These are phyloP conservation scores for Reutealis trisperma DNA, from an alignment of 345 rosid species.

Conservation along the genomic window DNA sequence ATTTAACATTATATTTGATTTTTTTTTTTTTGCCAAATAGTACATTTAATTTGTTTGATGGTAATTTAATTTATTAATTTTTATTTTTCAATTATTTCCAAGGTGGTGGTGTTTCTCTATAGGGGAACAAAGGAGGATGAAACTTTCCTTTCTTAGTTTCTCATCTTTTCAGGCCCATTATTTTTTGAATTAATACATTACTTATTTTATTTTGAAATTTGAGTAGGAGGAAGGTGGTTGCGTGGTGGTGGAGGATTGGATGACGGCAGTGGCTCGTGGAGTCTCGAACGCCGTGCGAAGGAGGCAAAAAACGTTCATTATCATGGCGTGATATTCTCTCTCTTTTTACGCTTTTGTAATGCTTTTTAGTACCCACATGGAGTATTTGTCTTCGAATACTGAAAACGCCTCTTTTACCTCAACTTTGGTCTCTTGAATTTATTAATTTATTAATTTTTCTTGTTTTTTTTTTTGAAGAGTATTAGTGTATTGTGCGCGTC, in stretches of 20 bases:
- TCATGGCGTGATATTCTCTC: conserved; percentile 51
- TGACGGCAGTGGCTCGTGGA: conserved; percentile 68
- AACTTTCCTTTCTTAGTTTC: conserved; percentile 4
- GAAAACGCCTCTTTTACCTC: conserved; percentile 6
- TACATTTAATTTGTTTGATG: no score
- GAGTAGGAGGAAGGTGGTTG: not conserved
- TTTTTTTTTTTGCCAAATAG: no score
- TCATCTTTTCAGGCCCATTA: conserved; percentile 35
- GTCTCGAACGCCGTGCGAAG: conserved; percentile 51
- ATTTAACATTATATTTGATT: no score
- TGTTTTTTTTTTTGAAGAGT: not conserved
- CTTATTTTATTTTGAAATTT: no score
- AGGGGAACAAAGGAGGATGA: conserved; percentile 38
- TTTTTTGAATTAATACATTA: not conserved
- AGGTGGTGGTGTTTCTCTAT: conserved; percentile 20
- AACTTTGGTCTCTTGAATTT: conserved; percentile 15
- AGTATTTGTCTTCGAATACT: not conserved
- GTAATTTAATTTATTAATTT: no score
- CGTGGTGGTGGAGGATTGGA: conserved; percentile 21
- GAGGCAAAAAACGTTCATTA: conserved; percentile 29
- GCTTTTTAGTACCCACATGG: not conserved
- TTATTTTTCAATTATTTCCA: not conserved
- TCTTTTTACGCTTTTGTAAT: conserved; percentile 1
- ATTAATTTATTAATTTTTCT: not conserved
- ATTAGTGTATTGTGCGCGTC: no score